Base-by-base conservation (phyloP, 2,329 filamentous ascomycete species). In the Monosporascus sp. region DNA sequence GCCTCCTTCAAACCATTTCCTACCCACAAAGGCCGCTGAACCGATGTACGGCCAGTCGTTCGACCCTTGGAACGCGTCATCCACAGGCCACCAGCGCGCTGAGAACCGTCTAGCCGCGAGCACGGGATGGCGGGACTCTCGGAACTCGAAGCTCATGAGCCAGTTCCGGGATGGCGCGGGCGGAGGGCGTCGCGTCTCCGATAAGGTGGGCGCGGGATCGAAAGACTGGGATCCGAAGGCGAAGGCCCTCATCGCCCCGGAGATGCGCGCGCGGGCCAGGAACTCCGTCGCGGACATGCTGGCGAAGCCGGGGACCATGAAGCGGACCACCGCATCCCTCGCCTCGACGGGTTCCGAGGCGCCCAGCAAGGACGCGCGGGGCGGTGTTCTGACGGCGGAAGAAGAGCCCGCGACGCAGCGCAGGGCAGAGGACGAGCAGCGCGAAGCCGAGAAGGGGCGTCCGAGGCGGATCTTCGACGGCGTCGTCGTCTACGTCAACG, bases 401-500 rank as follows among this genome's bases (percentile, higher is more conserved):
- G 66, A 70, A 44, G 57, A 56, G 20, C 53, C 60, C 18, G 60
- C 48, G 55, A 52, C 60, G 39, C 58, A 60, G 54, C 61, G 65
- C 8, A 52, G 55, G 27, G 72, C 72, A 38, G 70, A 72, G 55
- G 76, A 59, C 15, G 60, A 60, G 22, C 48, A 49, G 11, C 49
- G 46, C 39, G 77, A 67, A 72, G 80, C 80, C 31, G 72, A 72
- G 52, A 81, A 75, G 69, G 72, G 73, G 52, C 67, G 58, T 50
- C 61, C 57, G 1, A 67, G 62, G 59, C 64, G 74, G 47, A 80
- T 95, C 50, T 92, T 97, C 66, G 72, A 81, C 45, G 82, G 84
- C 17, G 78, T 91, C 22, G 85, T 82, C 49, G 80, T 96, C 62
- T 94, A 93, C 72, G 81, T 97, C 70, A 96, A 96, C 70, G 91